phyloP scores from a whole-genome alignment of 164 flowering plant species.

The Taxillus chinensis region DNA sequence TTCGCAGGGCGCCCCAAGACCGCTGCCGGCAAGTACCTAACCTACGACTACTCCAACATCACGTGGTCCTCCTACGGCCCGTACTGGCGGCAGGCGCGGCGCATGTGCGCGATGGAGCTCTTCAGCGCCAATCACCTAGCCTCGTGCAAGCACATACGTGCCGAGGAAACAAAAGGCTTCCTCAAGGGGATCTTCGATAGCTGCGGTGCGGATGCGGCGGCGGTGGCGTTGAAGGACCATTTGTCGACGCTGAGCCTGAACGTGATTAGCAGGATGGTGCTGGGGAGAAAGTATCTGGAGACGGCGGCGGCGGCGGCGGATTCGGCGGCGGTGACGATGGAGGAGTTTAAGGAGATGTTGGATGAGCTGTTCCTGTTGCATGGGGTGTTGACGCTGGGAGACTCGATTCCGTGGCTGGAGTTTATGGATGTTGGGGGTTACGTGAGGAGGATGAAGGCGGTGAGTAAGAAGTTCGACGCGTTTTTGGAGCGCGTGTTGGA shows the following conservation, averaged over 20 bases:
- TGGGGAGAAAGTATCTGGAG: slow-evolving; percentile 20
- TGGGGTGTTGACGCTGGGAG: slow-evolving; percentile 49
- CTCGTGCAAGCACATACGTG: slow-evolving; percentile 21
- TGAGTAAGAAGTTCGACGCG: slow-evolving; percentile 39
- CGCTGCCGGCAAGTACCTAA: slow-evolving; percentile 20
- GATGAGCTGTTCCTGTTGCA: slow-evolving; percentile 38
- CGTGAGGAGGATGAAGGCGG: slow-evolving; percentile 47
- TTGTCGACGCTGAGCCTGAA: slow-evolving; percentile 12
- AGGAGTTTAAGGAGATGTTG: slow-evolving; percentile 36
- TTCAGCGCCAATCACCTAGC: slow-evolving; percentile 23
- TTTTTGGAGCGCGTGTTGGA: slow-evolving; percentile 42
- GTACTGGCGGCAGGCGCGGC: slow-evolving; percentile 24
- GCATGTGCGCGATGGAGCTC: slow-evolving; percentile 16
- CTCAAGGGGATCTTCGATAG: neutral
- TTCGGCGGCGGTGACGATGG: slow-evolving; percentile 3
- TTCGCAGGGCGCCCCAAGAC: slow-evolving; percentile 24
- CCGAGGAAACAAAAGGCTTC: slow-evolving; percentile 16
- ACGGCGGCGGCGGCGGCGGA: neutral
- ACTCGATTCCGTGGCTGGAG: slow-evolving; percentile 47
- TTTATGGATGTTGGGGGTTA: slow-evolving; percentile 48
- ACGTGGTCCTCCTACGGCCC: slow-evolving; percentile 25
- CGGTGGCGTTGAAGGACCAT: slow-evolving; percentile 11
- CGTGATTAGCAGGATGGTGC: slow-evolving; percentile 23
- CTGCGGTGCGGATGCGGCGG: neutral
- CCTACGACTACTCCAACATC: slow-evolving; percentile 17